Evolutionary conservation across 2,329 filamentous ascomycete genomes (phyloP), one percentile per base, ranked within the genome.

Genomic region (Scytalidium lignicola): DNA sequence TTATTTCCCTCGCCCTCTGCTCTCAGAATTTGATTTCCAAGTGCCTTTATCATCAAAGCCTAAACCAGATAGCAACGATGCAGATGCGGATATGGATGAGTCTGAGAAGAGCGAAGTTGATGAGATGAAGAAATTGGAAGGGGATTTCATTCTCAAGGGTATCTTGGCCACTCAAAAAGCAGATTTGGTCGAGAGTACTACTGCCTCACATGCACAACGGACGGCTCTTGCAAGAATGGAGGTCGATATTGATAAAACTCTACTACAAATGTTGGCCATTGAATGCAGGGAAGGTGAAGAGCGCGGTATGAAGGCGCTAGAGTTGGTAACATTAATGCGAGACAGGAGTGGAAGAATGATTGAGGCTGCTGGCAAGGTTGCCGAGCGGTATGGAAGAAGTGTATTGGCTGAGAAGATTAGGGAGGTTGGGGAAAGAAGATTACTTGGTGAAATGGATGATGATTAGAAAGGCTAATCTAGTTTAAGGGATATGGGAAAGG

Each of bases 251-350:
- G 91, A 99, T 72, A 96, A 96, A 72, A 83, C 86, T 41, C 74
- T 99, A 45, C 73, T 99, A 55, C 90, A 96, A 72, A 78, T 97
- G 65, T 74, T 99, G 62, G 91, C 89, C 2, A 74, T 86, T 6
- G 93, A 97, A 72, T 99, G 93, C 66, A 83, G 90, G 51, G 89
- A 93, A 57, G 90, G 90, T 41, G 93, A 99, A 67, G 91, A 97
- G 55, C 78, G 87, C 23, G 92, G 91, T 5, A 96, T 96, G 90
- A 90, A 92, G 58, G 92, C 92, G 1, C 73, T 99, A 29, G 95
- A 99, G 70, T 79, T 97, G 61, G 93, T 95, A 23, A 76, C 80
- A 53, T 74, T 99, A 61, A 88, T 99, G 84, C 80, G 79, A 41
- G 91, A 97, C 70, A 76, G 82, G 42, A 87, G 82, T 52, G 92